Percentiles rank a stretch among this genome's conserved stretches.
These are phyloP conservation scores for Monosporozyma servazzii DNA, from an alignment of 805 yeast species.

Conservation along the genomic window DNA sequence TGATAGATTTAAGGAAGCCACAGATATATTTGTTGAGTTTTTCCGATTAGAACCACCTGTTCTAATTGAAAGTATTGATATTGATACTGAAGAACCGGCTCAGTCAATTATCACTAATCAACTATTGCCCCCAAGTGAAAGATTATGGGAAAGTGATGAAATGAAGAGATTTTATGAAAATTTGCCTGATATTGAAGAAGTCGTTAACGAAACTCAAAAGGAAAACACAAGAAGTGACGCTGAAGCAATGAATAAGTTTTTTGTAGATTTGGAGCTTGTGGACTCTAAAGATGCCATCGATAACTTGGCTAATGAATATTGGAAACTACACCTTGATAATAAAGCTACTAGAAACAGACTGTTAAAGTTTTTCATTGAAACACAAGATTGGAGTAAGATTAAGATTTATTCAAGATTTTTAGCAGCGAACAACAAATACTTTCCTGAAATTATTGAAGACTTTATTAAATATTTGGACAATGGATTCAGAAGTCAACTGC, in stretches of 20 bases:
- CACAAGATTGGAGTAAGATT: slow-evolving; percentile 37
- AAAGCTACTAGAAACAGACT: slow-evolving; percentile 64
- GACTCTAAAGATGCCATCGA: slow-evolving; percentile 43
- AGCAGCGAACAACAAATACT: slow-evolving; percentile 43
- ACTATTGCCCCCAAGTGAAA: slow-evolving; percentile 13
- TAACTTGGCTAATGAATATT: slow-evolving; percentile 37
- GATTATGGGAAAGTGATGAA: slow-evolving; percentile 57
- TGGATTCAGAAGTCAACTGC: slow-evolving; percentile 53
- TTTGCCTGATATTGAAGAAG: slow-evolving; percentile 36
- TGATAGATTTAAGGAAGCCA: slow-evolving; percentile 37
- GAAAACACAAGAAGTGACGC: slow-evolving; percentile 21
- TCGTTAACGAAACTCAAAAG: slow-evolving; percentile 24
- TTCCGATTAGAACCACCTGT: slow-evolving; percentile 34
- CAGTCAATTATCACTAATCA: slow-evolving; percentile 24
- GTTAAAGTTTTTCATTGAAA: slow-evolving; percentile 44
- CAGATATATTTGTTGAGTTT: slow-evolving; percentile 36
- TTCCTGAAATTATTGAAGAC: slow-evolving; percentile 45
- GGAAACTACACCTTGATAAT: slow-evolving; percentile 47
- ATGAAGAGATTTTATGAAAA: slow-evolving; percentile 56
- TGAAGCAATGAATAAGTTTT: slow-evolving; percentile 36
- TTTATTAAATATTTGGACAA: slow-evolving; percentile 47
- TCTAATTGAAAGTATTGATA: slow-evolving; percentile 23
- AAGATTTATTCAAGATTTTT: slow-evolving; percentile 57
- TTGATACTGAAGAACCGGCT: slow-evolving; percentile 19
- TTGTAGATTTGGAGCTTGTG: slow-evolving; percentile 36